Conservation (phyloP, 2,329 filamentous ascomycete genomes). For the Nigrograna mackinnonii region DNA sequence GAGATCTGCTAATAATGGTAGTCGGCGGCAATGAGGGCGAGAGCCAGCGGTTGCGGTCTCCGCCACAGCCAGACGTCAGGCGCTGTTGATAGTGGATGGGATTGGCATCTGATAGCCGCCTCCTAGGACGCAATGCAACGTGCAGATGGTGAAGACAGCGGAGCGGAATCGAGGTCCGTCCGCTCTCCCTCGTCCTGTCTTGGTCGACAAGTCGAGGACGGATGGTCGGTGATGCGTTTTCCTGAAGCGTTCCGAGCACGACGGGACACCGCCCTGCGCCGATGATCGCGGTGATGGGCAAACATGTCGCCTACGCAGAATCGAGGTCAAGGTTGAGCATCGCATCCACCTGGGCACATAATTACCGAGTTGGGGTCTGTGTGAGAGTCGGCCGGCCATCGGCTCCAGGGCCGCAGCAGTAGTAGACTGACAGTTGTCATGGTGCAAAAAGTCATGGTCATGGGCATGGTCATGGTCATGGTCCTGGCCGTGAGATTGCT, state of each 20-base stretch:
- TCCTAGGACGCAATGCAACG: not conserved
- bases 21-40: not conserved
- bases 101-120: not conserved
- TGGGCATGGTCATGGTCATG: no score
- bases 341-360: no score
- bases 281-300: slow-evolving; percentile 4
- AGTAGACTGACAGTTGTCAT: no score
- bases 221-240: not conserved
- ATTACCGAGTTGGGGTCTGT: not conserved
- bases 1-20: not conserved
- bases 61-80: slow-evolving; percentile 4
- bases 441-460: no score
- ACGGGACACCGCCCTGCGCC: slow-evolving; percentile 1
- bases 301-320: not conserved
- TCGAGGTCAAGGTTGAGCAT: not conserved
- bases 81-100: not conserved
- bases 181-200: no score
- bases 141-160: not conserved
- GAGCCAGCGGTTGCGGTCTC: slow-evolving; percentile 10
- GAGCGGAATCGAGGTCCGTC: not conserved
- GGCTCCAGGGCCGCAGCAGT: no score
- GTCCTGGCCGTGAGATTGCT: no score
- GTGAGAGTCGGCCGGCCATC: not conserved
- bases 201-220: not conserved
- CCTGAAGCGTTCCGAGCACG: not conserved